phyloP scores from a whole-genome alignment of 2,329 filamentous ascomycete genomes.

The Fusarium liriodendri region DNA sequence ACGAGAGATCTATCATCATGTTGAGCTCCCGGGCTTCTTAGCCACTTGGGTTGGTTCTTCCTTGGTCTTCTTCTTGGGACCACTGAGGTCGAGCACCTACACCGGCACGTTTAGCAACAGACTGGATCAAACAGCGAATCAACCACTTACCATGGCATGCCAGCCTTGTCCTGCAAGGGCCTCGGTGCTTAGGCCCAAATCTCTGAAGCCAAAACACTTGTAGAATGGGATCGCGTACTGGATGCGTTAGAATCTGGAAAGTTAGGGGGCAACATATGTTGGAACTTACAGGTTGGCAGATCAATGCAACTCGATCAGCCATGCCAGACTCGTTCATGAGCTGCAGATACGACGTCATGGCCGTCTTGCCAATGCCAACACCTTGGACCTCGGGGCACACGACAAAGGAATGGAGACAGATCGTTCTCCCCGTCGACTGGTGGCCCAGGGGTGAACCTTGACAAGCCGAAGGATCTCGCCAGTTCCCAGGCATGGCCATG shows the following conservation, averaged over 20 bases:
- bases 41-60: constrained; percentile 38
- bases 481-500: constrained; percentile 79
- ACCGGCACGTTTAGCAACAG: neutral
- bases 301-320: constrained; percentile 78
- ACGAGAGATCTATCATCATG: constrained; percentile 6
- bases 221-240: constrained; percentile 80
- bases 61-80: constrained; percentile 41
- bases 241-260: neutral
- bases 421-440: constrained; percentile 76
- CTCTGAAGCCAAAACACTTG: constrained; percentile 77
- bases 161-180: constrained; percentile 83
- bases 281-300: constrained; percentile 76
- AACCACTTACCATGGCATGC: constrained; percentile 77
- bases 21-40: constrained; percentile 23
- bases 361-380: constrained; percentile 77
- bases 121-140: neutral
- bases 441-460: constrained; percentile 70
- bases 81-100: constrained; percentile 40
- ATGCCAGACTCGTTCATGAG: constrained; percentile 77
- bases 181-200: constrained; percentile 74
- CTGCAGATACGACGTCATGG: constrained; percentile 82
- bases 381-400: constrained; percentile 81
- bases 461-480: constrained; percentile 61
- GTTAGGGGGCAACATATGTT: neutral
- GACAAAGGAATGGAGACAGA: constrained; percentile 86